phyloP scores from a whole-genome alignment of 2,329 filamentous ascomycete genomes.

The Phaeoacremonium minimum region DNA sequence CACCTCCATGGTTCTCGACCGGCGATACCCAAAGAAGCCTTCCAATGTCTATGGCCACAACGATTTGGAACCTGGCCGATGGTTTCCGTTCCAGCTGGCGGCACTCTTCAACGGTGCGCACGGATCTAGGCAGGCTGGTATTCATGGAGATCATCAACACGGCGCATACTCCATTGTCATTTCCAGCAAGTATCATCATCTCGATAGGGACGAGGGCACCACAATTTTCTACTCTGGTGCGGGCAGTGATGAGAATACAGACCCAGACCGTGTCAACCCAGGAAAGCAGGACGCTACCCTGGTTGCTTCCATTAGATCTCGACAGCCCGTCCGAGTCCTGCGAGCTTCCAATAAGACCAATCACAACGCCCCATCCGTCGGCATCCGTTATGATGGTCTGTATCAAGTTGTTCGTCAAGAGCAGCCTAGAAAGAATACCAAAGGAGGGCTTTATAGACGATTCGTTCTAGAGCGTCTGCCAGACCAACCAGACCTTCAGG shows the following conservation, averaged over 20 bases:
- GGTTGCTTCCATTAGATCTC: conserved; percentile 6
- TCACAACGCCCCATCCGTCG: conserved; percentile 14
- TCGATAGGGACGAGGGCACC: conserved; percentile 20
- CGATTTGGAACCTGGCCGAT: conserved; percentile 30
- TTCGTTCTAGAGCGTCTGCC: too few relatives aligned
- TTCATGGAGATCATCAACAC: conserved; percentile 35
- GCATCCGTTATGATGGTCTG: conserved; percentile 30
- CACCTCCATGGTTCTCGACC: conserved; percentile 10
- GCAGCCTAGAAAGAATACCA: conserved; percentile 6
- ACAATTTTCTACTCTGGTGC: conserved; percentile 20
- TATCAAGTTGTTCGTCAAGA: conserved; percentile 17
- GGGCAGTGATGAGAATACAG: conserved; percentile 12
- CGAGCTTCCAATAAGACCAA: conserved; percentile 12
- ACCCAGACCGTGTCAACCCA: conserved; percentile 1
- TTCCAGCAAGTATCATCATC: conserved; percentile 21
- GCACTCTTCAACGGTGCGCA: conserved; percentile 50
- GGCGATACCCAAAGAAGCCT: conserved; percentile 6
- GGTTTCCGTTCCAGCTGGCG: conserved; percentile 50
- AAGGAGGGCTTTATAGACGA: too few relatives aligned
- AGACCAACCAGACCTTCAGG: too few relatives aligned
- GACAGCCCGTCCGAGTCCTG: conserved; percentile 21
- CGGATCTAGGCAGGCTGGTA: conserved; percentile 41
- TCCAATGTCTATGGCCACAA: conserved; percentile 23
- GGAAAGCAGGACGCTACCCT: conserved; percentile 9
- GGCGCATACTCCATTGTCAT: conserved; percentile 55